phyloP scores from a whole-genome alignment of 1,284 basidiomycete species.

The Ustilago bromivora region DNA sequence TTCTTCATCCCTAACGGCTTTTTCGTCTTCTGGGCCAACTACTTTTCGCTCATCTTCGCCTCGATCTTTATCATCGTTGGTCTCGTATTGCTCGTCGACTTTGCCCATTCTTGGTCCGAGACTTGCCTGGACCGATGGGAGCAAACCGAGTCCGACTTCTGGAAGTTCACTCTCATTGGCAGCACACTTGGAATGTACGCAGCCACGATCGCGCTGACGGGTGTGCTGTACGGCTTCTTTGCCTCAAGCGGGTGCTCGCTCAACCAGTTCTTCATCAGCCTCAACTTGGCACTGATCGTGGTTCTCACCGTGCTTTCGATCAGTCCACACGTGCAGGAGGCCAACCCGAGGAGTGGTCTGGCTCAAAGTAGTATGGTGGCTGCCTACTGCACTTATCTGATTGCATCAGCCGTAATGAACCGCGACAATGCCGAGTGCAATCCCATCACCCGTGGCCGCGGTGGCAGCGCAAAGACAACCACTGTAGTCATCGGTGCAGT shows the following conservation, averaged over 20 bases:
- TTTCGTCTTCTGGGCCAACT: conserved; percentile 97
- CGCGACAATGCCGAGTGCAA: conserved; percentile 88
- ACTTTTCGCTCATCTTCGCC: conserved; percentile 87
- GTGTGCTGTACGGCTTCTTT: conserved; percentile 91
- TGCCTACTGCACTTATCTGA: conserved; percentile 95
- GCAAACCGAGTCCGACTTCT: conserved; percentile 82
- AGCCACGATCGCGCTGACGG: conserved; percentile 84
- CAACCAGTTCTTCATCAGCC: conserved; percentile 94
- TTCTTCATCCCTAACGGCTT: conserved; percentile 95
- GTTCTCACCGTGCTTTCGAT: conserved; percentile 86
- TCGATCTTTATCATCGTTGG: conserved; percentile 93
- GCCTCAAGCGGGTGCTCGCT: conserved; percentile 85
- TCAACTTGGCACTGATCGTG: conserved; percentile 86
- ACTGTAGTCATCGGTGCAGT: conserved; percentile 90
- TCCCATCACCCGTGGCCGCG: conserved; percentile 78
- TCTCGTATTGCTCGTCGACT: conserved; percentile 96
- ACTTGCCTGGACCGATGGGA: conserved; percentile 97
- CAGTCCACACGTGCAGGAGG: conserved; percentile 87
- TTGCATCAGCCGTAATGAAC: conserved; percentile 93
- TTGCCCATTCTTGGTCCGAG: conserved; percentile 98
- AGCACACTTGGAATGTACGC: conserved; percentile 92
- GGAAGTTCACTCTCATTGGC: conserved; percentile 95
- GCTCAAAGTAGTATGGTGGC: conserved; percentile 97
- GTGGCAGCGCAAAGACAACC: conserved; percentile 81
- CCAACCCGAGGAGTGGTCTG: conserved; percentile 92